Evolutionary conservation across 257 asterid species (phyloP), one percentile per base, ranked within the genome.

Genomic region (Verbena officinalis): DNA sequence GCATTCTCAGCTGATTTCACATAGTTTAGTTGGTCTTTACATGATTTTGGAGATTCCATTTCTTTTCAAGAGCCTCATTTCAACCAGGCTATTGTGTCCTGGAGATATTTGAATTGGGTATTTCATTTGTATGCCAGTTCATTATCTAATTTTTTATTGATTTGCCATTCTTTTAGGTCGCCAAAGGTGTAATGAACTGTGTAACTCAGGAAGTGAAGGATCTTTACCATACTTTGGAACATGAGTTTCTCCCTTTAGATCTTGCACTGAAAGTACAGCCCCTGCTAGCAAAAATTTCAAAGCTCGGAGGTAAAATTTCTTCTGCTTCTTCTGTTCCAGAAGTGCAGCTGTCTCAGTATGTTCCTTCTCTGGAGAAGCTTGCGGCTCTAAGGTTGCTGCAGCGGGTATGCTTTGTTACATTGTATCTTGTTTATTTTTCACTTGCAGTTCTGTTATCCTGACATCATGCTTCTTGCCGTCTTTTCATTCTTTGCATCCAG

Each of bases 121-220:
- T 48, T 46, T 38, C 1, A 3, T 4, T n/a, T 31, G 33, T 27
- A 1, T 55, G 27, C 58, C 49, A 42, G 3, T 15, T 20, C 3
- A 49, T 9, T 15, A 23, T 60, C 44, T 62, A n/a, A 67, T 44
- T 10, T 62, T 56, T 57, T 19, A 52, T 59, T 36, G 62, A 21
- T 65, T 6, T 68, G 61, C 20, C 56, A 52, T 43, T 73, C 53
- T 52, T 71, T 67, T 73, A 92, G 98, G 87, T 80, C 42, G 76
- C 91, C 17, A 92, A 92, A 78, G 98, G 98, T 42, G 96, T 92
- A 39, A 78, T 89, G 96, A 81, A 85, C 48, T 89, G 97, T 78
- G 97, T 78, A 8, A 78, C 86, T 50, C 97, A 80, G 68, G 98
- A 92, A 81, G 96, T 92, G 59, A 92, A 88, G 74, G 96, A 88